Conservation (phyloP, 2,329 filamentous ascomycete species). For the Arthroderma sp. region DNA sequence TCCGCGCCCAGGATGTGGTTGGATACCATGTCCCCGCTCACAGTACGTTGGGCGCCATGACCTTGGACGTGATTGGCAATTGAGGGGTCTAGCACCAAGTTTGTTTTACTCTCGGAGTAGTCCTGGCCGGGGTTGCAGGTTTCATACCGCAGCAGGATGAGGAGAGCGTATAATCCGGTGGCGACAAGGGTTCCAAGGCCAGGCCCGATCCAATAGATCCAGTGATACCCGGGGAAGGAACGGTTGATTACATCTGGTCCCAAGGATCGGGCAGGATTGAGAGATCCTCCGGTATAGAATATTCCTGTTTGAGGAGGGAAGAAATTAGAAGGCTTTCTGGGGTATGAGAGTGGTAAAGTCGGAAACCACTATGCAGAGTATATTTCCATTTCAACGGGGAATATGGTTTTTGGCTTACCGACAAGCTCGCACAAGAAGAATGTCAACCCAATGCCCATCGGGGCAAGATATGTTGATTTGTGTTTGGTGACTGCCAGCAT, state of each 20-base stretch:
- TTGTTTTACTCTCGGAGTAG: slow-evolving; percentile 26
- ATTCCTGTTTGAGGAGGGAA: slow-evolving; percentile 19
- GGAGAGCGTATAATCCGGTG: slow-evolving; percentile 35
- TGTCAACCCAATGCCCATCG: slow-evolving; percentile 56
- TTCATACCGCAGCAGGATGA: slow-evolving; percentile 32
- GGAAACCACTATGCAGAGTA: not conserved
- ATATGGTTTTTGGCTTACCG: slow-evolving; percentile 17
- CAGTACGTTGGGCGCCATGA: no score
- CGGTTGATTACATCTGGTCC: slow-evolving; percentile 35
- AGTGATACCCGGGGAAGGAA: slow-evolving; percentile 33
- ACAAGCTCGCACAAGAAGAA: slow-evolving; percentile 50
- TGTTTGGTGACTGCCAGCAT: slow-evolving; percentile 64
- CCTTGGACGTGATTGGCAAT: no score
- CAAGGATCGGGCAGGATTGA: slow-evolving; percentile 37
- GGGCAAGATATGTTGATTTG: slow-evolving; percentile 55
- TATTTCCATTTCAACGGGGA: not conserved
- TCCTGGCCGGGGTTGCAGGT: slow-evolving; percentile 42
- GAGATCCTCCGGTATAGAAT: slow-evolving; percentile 35
- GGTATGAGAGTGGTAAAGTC: no score
- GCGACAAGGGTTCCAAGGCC: slow-evolving; percentile 34
- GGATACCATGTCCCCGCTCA: no score
- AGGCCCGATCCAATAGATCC: slow-evolving; percentile 39
- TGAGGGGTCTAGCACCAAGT: not conserved
- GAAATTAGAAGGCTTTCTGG: no score
- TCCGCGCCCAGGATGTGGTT: no score